phyloP scores from a whole-genome alignment of 164 flowering plant genomes.

The Magnolia officinalis region DNA sequence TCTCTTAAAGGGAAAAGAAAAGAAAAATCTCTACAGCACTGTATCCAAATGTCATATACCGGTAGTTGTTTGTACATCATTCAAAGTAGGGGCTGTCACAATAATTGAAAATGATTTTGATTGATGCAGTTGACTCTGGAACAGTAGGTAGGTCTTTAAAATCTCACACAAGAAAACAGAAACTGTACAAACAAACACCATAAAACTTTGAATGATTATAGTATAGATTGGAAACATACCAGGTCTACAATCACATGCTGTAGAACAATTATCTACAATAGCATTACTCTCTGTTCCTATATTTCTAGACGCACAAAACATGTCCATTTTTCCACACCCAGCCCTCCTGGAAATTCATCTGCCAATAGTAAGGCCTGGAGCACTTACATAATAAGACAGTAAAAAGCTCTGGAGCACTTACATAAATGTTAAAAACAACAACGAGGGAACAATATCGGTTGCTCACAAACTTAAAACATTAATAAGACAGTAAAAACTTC shows the following conservation, averaged over 20 bases:
- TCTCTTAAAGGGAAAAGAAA: no score
- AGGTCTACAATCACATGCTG: conserved; percentile 15
- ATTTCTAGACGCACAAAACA: conserved; percentile 11
- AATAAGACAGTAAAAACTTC: neutral
- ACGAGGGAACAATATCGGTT: neutral
- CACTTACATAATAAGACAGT: no score
- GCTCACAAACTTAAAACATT: neutral
- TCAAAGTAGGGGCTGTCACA: no score
- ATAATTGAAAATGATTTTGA: no score
- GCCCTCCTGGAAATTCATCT: conserved; percentile 4
- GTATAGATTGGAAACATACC: conserved; percentile 1
- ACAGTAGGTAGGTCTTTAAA: no score
- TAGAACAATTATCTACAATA: conserved; percentile 8
- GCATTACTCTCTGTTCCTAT: neutral
- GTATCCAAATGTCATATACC: no score
- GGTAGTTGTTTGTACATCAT: no score
- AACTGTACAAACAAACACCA: neutral
- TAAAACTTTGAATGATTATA: neutral
- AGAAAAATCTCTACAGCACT: no score
- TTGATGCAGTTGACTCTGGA: no score
- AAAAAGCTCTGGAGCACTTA: neutral
- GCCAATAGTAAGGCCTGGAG: neutral
- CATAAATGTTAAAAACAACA: neutral
- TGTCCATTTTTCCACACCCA: conserved; percentile 6
- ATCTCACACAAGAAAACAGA: no score